These are phyloP conservation scores for Wickerhamomyces silvicola DNA, from an alignment of 805 yeast species.

Conservation along the genomic window DNA sequence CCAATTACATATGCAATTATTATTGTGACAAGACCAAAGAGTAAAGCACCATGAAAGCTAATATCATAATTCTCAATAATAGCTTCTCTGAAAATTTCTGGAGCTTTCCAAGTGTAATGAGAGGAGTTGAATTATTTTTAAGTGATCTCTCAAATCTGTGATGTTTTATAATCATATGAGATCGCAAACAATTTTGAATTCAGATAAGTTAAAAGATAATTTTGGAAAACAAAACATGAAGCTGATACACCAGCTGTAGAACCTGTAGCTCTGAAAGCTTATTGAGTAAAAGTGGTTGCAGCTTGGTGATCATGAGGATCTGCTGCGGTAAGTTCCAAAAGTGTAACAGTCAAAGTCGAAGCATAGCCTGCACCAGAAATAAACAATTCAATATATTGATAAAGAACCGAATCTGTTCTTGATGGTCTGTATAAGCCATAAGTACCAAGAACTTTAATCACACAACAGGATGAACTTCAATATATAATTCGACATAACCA, in stretches of 20 bases:
- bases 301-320: constrained; percentile 71
- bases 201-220: constrained; percentile 30
- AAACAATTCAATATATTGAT: constrained; percentile 40
- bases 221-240: constrained; percentile 61
- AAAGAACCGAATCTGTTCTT: constrained; percentile 20
- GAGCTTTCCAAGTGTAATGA: constrained; percentile 42
- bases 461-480: constrained; percentile 49
- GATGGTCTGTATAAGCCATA: constrained; percentile 24
- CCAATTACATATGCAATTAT: constrained; percentile 35
- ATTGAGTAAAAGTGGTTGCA: constrained; percentile 81
- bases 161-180: constrained; percentile 13
- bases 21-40: constrained; percentile 36
- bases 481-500: constrained; percentile 34
- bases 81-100: constrained; percentile 33
- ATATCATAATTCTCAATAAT: constrained; percentile 39
- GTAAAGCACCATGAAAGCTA: constrained; percentile 46
- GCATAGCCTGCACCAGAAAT: constrained; percentile 65
- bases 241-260: constrained; percentile 77
- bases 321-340: constrained; percentile 70
- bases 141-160: constrained; percentile 25
- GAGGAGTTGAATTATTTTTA: constrained; percentile 43
- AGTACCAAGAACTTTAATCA: constrained; percentile 42
- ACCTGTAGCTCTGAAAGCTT: constrained; percentile 81
- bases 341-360: constrained; percentile 59
- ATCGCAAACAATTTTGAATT: constrained; percentile 13